A percentile compares a stretch with the other conserved stretches of the same genome.
These are phyloP conservation scores for Alternaria burnsii DNA, from an alignment of 2,329 filamentous ascomycete species.

Conservation along the genomic window DNA sequence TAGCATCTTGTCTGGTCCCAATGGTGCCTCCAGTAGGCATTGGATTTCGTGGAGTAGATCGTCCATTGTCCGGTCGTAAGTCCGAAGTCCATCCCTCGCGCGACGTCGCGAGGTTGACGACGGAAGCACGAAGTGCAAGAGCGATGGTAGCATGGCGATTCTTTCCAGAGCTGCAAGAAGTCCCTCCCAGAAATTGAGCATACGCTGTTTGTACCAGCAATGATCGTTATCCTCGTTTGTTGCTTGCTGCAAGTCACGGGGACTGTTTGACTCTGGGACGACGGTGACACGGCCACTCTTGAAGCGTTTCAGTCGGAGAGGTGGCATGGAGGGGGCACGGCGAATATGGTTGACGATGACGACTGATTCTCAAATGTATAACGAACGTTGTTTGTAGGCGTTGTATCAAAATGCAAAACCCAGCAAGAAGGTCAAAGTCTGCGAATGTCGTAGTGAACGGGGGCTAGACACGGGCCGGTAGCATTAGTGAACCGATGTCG, in stretches of 20 bases:
- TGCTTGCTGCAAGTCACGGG: slow-evolving; percentile 28
- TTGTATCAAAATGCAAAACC: slow-evolving; percentile 32
- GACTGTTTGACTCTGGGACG: slow-evolving; percentile 33
- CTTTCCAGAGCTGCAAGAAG: slow-evolving; percentile 50
- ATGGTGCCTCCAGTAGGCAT: slow-evolving; percentile 54
- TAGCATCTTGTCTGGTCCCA: slow-evolving; percentile 53
- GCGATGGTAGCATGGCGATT: slow-evolving; percentile 52
- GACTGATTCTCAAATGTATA: slow-evolving; percentile 36
- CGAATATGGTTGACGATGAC: slow-evolving; percentile 31
- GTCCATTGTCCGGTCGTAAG: slow-evolving; percentile 58
- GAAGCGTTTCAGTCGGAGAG: slow-evolving; percentile 45
- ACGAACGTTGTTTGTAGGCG: slow-evolving; percentile 36
- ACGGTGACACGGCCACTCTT: slow-evolving; percentile 48
- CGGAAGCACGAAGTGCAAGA: slow-evolving; percentile 50
- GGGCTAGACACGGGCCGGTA: slow-evolving; percentile 45
- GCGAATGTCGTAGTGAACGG: slow-evolving; percentile 41
- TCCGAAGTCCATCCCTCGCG: slow-evolving; percentile 50
- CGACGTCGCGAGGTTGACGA: slow-evolving; percentile 46
- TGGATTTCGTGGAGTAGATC: slow-evolving; percentile 56
- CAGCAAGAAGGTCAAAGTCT: slow-evolving; percentile 25
- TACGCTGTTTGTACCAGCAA: slow-evolving; percentile 46
- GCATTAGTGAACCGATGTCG: slow-evolving; percentile 50
- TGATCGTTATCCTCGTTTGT: slow-evolving; percentile 26
- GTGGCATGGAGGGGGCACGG: slow-evolving; percentile 43
- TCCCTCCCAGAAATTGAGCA: slow-evolving; percentile 53